Percentiles rank a stretch among this genome's conserved stretches.
Conservation (phyloP, 805 yeast species). For the Maudiozyma saulgeensis region DNA sequence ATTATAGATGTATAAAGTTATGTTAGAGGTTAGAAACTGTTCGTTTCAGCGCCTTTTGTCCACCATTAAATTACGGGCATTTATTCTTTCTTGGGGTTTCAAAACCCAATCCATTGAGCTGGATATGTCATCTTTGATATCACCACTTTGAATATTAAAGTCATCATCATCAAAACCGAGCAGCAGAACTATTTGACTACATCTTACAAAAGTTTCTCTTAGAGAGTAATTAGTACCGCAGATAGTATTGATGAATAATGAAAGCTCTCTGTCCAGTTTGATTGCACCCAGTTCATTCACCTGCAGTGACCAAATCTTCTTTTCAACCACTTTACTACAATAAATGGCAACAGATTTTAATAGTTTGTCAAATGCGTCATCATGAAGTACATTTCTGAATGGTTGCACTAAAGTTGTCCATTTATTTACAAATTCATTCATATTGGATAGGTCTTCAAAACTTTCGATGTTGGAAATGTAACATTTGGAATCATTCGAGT, state of each 20-base stretch:
- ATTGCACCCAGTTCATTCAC: conserved; percentile 79
- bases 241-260: conserved; percentile 61
- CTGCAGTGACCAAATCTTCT: conserved; percentile 55
- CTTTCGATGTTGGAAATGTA: conserved; percentile 26
- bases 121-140: conserved; percentile 34
- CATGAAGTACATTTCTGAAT: conserved; percentile 48
- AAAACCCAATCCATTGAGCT: conserved; percentile 55
- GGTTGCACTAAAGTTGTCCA: conserved; percentile 65
- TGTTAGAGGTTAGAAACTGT: too few relatives aligned
- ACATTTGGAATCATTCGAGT: conserved; percentile 4
- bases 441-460: conserved; percentile 29
- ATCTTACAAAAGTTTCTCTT: conserved; percentile 67
- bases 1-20: neutral
- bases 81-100: conserved; percentile 63
- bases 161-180: conserved; percentile 73
- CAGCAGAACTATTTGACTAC: conserved; percentile 76
- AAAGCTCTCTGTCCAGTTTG: conserved; percentile 72
- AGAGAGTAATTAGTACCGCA: conserved; percentile 64
- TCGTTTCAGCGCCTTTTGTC: conserved; percentile 17
- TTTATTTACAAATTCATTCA: conserved; percentile 44
- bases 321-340: conserved; percentile 51
- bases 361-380: conserved; percentile 39
- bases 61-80: conserved; percentile 49
- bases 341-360: conserved; percentile 44
- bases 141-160: conserved; percentile 24